A percentile compares a stretch with the other conserved stretches of the same genome.
Evolutionary conservation across 2,329 filamentous ascomycete genomes (phyloP).

Genomic region (Neofusicoccum parvum): DNA sequence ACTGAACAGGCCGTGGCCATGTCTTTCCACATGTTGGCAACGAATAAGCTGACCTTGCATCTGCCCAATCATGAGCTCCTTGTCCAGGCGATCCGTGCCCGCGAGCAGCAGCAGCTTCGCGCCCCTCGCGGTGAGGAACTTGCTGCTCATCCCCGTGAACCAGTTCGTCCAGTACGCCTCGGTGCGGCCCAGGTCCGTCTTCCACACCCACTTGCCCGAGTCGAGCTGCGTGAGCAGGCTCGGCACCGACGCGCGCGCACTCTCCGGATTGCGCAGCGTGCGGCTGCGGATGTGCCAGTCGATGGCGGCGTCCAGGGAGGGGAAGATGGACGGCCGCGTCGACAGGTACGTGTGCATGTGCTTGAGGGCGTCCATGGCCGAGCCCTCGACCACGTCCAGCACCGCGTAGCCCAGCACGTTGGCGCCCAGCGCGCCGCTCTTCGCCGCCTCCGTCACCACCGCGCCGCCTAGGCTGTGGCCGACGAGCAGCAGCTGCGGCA

Average conservation of each 20-base stretch:
- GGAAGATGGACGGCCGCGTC: conserved; percentile 76
- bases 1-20: background rate
- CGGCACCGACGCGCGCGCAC: conserved; percentile 86
- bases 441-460: conserved; percentile 82
- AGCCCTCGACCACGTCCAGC: conserved; percentile 92
- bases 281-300: conserved; percentile 92
- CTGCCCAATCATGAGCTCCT: conserved; percentile 90
- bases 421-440: conserved; percentile 63
- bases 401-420: conserved; percentile 83
- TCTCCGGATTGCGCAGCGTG: conserved; percentile 79
- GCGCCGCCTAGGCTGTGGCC: conserved; percentile 94
- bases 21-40: background rate
- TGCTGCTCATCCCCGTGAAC: conserved; percentile 85
- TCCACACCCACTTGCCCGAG: conserved; percentile 70
- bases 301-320: conserved; percentile 76
- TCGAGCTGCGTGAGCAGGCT: conserved; percentile 63
- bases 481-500: conserved; percentile 79
- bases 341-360: conserved; percentile 93
- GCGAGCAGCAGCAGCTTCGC: conserved; percentile 85
- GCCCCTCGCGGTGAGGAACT: conserved; percentile 79
- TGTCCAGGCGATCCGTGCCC: conserved; percentile 87
- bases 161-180: conserved; percentile 93
- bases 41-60: conserved; percentile 74
- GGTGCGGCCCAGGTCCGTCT: conserved; percentile 79
- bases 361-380: conserved; percentile 89